Percentiles rank a stretch among this genome's conserved stretches.
Conservation (phyloP, 1,139 yeast species). For the Yamadazyma blattariae region DNA sequence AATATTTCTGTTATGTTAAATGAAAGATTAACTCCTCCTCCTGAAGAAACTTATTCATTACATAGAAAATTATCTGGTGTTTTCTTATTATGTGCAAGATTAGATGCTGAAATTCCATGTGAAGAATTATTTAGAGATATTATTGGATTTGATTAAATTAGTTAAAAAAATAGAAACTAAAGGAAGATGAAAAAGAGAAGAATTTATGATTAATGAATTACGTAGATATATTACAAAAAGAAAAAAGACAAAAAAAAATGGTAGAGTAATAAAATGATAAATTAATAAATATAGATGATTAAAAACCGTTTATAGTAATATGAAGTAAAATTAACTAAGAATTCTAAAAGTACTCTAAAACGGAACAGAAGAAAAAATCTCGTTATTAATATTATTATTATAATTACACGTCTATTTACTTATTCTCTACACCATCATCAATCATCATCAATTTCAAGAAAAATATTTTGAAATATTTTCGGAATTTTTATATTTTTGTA, state of each 20-base stretch:
- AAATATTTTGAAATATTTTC: conserved; percentile 14
- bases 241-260: too few relatives aligned
- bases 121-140: conserved; percentile 73
- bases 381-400: too few relatives aligned
- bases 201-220: conserved; percentile 1
- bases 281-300: too few relatives aligned
- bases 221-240: too few relatives aligned
- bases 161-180: not conserved
- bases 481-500: conserved; percentile 38
- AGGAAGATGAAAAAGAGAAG: too few relatives aligned
- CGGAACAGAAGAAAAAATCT: too few relatives aligned
- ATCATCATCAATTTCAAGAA: conserved; percentile 7
- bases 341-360: too few relatives aligned
- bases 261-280: too few relatives aligned
- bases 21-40: conserved; percentile 94
- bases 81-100: conserved; percentile 81
- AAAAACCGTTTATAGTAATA: too few relatives aligned
- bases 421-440: too few relatives aligned
- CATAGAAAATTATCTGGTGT: conserved; percentile 96
- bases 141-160: conserved; percentile 39
- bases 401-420: too few relatives aligned
- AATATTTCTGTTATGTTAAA: conserved; percentile 86
- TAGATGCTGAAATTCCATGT: conserved; percentile 82
- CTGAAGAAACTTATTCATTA: conserved; percentile 93
- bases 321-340: too few relatives aligned